These are phyloP conservation scores for Psilocybe tampanensis DNA, from an alignment of 768 basidiomycete species.

Conservation along the genomic window DNA sequence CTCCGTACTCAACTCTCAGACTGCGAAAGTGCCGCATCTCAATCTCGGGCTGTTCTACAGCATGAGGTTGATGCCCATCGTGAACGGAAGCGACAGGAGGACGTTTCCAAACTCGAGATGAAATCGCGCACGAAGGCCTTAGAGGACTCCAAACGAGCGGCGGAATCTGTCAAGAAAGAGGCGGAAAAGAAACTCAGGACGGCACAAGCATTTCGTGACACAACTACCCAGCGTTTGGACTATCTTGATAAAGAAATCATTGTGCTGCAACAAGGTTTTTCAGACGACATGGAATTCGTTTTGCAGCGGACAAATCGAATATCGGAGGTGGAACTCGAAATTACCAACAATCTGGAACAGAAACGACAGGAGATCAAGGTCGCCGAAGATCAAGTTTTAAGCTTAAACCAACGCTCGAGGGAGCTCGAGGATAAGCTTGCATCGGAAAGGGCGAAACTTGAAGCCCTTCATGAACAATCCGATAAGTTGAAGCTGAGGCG, in stretches of 20 bases:
- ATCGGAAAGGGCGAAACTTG: constrained; percentile 62
- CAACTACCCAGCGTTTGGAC: constrained; percentile 56
- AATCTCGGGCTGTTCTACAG: constrained; percentile 69
- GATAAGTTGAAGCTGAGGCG: constrained; percentile 50
- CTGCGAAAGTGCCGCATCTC: constrained; percentile 53
- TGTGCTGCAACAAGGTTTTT: constrained; percentile 52
- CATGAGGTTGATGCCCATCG: constrained; percentile 74
- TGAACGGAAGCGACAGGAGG: constrained; percentile 80
- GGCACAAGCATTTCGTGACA: constrained; percentile 66
- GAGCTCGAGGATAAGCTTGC: constrained; percentile 75
- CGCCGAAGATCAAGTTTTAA: constrained; percentile 68
- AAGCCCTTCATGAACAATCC: constrained; percentile 57
- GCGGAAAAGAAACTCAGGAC: constrained; percentile 86
- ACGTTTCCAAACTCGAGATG: constrained; percentile 72
- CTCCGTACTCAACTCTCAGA: constrained; percentile 72
- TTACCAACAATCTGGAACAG: constrained; percentile 51
- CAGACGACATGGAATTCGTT: constrained; percentile 56
- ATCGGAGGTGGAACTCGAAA: constrained; percentile 56
- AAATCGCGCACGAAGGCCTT: constrained; percentile 83
- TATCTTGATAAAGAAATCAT: constrained; percentile 64
- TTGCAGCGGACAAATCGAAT: constrained; percentile 44
- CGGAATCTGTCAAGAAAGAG: constrained; percentile 79
- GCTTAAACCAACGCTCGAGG: constrained; percentile 64
- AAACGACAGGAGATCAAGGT: constrained; percentile 62
- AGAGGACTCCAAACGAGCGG: constrained; percentile 84